Evolutionary conservation across 2,329 filamentous ascomycete genomes (phyloP), one percentile per base, ranked within the genome.

Genomic region (Colletotrichum echinochloae): DNA sequence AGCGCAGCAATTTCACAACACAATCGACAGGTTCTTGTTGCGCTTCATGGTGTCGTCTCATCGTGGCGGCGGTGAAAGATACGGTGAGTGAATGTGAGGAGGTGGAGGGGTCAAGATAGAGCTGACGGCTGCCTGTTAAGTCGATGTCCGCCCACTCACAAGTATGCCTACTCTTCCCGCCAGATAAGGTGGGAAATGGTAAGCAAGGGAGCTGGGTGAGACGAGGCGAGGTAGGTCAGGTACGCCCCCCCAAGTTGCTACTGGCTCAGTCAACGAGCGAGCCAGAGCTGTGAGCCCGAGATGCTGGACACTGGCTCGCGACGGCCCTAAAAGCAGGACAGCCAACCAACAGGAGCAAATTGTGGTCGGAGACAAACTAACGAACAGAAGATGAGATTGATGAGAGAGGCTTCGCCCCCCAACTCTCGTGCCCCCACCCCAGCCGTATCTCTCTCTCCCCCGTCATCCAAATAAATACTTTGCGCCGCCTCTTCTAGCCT

Each of bases 401-500:
- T 41, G 20, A 52, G 55, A 52, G 55, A 30, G 60, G 26, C 33
- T 35, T 68, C 46, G 52, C 61, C 54, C 60, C 60, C 62, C 54
- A 14, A 67, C 41, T 35, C 41, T 62, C 49, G 65, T 28, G 30
- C 56, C 26, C 35, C 41, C 60, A 41, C n/a, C 62, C 35, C 46
- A 26, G 39, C 35, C 35, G 30, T 23, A 20, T 51, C 30, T 44
- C 35, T 41, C 60, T 16, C 18, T 30, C n/a, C 26, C 1, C 48
- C 48, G 35, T 62, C 60, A 44, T 26, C 56, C 59, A 48, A 46
- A 71, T 71, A 71, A 71, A 71, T 68, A 71, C 44, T 67, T 59
- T 59, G 44, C 64, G 57, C 44, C 65, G 57, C n/a, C 68, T 71
- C 68, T 46, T 59, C 64, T 44, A 71, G 68, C 64, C 68, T 71